Conservation (phyloP, 345 rosid species). For the Anastatica hierochuntica region DNA sequence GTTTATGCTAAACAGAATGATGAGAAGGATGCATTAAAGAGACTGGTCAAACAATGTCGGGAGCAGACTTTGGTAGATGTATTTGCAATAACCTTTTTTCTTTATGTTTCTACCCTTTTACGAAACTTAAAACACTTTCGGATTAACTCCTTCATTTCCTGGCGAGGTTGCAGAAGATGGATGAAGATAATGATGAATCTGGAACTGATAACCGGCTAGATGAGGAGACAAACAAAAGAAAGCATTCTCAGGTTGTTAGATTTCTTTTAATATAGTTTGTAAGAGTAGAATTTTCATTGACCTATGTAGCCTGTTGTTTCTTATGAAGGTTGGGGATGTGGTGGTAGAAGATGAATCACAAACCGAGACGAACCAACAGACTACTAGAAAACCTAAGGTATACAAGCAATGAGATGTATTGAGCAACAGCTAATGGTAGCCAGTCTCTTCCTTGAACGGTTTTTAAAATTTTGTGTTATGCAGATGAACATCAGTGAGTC, state of each 20-base stretch:
- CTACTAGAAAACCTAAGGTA: slow-evolving; percentile 46
- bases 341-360: slow-evolving; percentile 15
- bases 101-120: not conserved
- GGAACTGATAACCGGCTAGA: slow-evolving; percentile 1
- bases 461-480: not conserved
- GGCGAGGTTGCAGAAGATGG: slow-evolving; percentile 20
- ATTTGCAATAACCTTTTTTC: not conserved
- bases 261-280: not conserved
- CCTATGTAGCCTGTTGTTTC: not conserved
- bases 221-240: slow-evolving; percentile 22
- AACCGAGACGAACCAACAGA: slow-evolving; percentile 23
- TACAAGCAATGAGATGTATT: not conserved
- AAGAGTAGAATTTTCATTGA: not conserved
- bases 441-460: not conserved
- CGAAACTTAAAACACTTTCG: no score
- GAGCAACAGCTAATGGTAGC: not conserved
- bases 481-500: slow-evolving; percentile 14
- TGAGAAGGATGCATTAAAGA: slow-evolving; percentile 66
- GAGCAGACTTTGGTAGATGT: slow-evolving; percentile 30
- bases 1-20: slow-evolving; percentile 26
- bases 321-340: slow-evolving; percentile 9
- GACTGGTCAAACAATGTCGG: slow-evolving; percentile 28
- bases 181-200: slow-evolving; percentile 17
- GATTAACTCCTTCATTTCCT: slow-evolving; percentile 5
- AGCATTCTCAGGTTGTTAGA: slow-evolving; percentile 21